Evolutionary conservation across 495 filamentous ascomycete species (phyloP).

Genomic region (Tuber indicum): DNA sequence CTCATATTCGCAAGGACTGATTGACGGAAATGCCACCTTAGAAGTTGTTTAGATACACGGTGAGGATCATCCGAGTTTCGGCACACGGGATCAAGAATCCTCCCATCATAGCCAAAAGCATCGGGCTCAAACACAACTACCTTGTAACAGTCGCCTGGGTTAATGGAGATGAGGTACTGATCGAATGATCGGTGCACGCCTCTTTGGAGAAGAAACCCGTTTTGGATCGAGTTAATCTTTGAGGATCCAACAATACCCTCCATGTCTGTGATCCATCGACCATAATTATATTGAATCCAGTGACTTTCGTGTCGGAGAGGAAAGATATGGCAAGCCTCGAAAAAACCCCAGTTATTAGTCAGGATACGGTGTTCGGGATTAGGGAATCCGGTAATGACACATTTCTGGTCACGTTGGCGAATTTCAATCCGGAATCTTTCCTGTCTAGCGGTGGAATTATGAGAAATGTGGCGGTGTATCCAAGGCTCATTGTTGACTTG

Average conservation of each 20-base stretch:
- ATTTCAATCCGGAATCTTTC: slow-evolving; percentile 10
- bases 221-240: slow-evolving; percentile 5
- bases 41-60: slow-evolving; percentile 31
- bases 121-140: slow-evolving; percentile 28
- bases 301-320: slow-evolving; percentile 7
- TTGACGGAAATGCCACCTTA: slow-evolving; percentile 41
- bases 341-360: slow-evolving; percentile 7
- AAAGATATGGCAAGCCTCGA: neutral
- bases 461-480: too few species aligned
- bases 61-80: slow-evolving; percentile 36
- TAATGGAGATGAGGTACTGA: slow-evolving; percentile 26
- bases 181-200: slow-evolving; percentile 26
- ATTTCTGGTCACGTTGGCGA: slow-evolving; percentile 11
- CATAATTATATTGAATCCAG: slow-evolving; percentile 12
- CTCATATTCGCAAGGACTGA: neutral
- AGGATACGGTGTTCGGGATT: neutral
- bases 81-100: slow-evolving; percentile 34
- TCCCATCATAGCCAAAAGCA: slow-evolving; percentile 21
- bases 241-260: slow-evolving; percentile 13
- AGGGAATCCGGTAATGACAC: slow-evolving; percentile 17
- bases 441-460: neutral
- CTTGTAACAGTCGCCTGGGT: slow-evolving; percentile 39
- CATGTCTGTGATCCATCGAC: slow-evolving; percentile 16
- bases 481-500: too few species aligned
- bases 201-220: slow-evolving; percentile 23